Conservation (phyloP, 2,329 filamentous ascomycete species). For the Clarireedia homoeocarpa region DNA sequence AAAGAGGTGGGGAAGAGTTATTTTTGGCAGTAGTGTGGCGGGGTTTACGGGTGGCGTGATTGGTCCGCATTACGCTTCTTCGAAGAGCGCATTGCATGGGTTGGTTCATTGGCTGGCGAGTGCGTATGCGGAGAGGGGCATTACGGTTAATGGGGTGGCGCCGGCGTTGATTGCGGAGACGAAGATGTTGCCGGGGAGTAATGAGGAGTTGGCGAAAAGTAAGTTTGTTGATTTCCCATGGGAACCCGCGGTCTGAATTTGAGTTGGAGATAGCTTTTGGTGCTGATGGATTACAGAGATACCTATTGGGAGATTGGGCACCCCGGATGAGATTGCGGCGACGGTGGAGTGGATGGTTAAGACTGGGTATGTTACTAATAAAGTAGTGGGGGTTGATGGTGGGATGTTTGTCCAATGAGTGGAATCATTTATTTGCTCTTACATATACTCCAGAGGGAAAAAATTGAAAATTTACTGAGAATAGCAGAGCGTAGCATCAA, state of each 20-base stretch:
- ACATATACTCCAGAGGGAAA: no score
- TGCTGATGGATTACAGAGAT: constrained; percentile 24
- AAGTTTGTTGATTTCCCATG: constrained; percentile 19
- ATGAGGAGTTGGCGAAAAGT: constrained; percentile 28
- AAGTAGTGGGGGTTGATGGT: no score
- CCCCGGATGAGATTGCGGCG: constrained; percentile 39
- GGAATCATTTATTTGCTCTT: no score
- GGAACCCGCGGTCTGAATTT: no score
- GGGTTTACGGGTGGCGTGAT: constrained; percentile 19
- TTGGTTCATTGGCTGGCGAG: constrained; percentile 39
- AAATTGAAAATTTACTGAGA: no score
- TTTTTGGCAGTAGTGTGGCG: constrained; percentile 19
- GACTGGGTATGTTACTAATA: no score
- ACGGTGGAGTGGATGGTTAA: constrained; percentile 29
- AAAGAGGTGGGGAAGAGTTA: constrained; percentile 28
- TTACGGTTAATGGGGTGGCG: constrained; percentile 42
- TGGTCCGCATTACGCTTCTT: constrained; percentile 22
- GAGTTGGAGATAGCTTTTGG: no score
- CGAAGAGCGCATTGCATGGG: constrained; percentile 39
- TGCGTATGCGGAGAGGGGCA: constrained; percentile 35
- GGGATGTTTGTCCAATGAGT: no score
- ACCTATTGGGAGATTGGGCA: constrained; percentile 38
- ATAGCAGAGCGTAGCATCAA: no score
- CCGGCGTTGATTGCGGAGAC: constrained; percentile 40
- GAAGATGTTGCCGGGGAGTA: constrained; percentile 33